Conservation (phyloP, 2,329 filamentous ascomycete species). For the Neonectria punicea region DNA sequence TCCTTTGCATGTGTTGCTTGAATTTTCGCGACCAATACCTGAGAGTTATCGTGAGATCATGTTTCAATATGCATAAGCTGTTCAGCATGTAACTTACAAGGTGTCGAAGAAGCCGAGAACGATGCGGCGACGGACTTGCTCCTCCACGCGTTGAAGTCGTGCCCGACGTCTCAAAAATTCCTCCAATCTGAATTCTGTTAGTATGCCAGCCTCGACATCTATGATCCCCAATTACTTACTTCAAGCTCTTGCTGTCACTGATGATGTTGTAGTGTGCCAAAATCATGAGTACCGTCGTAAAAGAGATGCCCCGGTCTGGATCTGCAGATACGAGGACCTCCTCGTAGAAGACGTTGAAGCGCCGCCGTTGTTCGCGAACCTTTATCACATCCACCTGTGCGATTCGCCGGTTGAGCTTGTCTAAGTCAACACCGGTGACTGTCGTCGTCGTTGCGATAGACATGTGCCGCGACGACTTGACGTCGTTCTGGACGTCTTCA, state of each 20-base stretch:
- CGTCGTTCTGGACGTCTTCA: constrained; percentile 78
- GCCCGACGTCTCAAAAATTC: constrained; percentile 93
- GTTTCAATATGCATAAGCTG: too few relatives aligned
- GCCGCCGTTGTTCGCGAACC: constrained; percentile 78
- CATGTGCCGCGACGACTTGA: constrained; percentile 62
- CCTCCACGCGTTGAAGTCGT: constrained; percentile 91
- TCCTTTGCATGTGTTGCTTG: constrained; percentile 77
- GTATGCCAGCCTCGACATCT: constrained; percentile 6
- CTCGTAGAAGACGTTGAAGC: constrained; percentile 96
- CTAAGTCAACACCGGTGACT: constrained; percentile 74
- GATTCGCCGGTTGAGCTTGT: constrained; percentile 79
- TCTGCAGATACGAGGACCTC: constrained; percentile 95
- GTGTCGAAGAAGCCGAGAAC: constrained; percentile 98
- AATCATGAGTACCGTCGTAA: constrained; percentile 93
- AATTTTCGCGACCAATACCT: constrained; percentile 87
- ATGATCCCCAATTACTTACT: constrained; percentile 57
- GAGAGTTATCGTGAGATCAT: constrained; percentile 16
- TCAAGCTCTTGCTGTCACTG: constrained; percentile 94
- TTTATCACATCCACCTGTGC: constrained; percentile 77
- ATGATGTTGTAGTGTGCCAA: constrained; percentile 99
- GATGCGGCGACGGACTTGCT: constrained; percentile 88
- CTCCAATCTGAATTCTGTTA: constrained; percentile 72
- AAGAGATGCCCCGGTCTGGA: constrained; percentile 87
- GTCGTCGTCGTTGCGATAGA: constrained; percentile 65
- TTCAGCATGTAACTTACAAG: constrained; percentile 61